phyloP scores from a whole-genome alignment of 1,284 basidiomycete genomes.

The Papiliotrema nemorosa region DNA sequence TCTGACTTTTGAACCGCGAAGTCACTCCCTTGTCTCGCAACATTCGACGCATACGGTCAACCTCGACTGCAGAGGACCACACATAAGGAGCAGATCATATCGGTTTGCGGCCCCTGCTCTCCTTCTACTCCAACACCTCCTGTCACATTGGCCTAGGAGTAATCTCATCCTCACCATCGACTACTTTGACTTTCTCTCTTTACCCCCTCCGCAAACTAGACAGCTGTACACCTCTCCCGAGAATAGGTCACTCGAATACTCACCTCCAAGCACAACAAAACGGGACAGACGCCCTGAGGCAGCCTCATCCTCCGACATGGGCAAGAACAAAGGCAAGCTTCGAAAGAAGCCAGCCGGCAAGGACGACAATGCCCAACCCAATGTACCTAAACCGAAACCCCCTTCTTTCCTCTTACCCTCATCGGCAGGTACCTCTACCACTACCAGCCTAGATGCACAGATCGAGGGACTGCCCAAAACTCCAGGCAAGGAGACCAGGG shows the following conservation, averaged over 20 bases:
- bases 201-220: not conserved
- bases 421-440: not conserved
- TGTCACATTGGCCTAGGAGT: too few relatives aligned
- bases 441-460: not conserved
- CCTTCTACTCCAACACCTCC: too few relatives aligned
- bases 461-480: not conserved
- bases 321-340: not conserved
- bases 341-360: not conserved
- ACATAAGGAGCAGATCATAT: too few relatives aligned
- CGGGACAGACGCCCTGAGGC: too few relatives aligned
- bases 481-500: not conserved
- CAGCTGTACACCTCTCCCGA: not conserved
- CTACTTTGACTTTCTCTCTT: conserved; percentile 1
- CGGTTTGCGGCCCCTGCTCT: too few relatives aligned
- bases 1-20: too few relatives aligned
- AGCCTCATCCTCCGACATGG: too few relatives aligned
- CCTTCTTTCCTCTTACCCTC: not conserved
- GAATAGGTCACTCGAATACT: not conserved
- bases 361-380: not conserved
- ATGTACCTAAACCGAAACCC: not conserved
- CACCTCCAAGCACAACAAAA: not conserved
- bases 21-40: too few relatives aligned
- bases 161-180: not conserved
- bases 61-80: too few relatives aligned
- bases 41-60: too few relatives aligned